Evolutionary conservation across 2,329 filamentous ascomycete genomes (phyloP), one percentile per base, ranked within the genome.

Genomic region (Phialophora verrucosa): DNA sequence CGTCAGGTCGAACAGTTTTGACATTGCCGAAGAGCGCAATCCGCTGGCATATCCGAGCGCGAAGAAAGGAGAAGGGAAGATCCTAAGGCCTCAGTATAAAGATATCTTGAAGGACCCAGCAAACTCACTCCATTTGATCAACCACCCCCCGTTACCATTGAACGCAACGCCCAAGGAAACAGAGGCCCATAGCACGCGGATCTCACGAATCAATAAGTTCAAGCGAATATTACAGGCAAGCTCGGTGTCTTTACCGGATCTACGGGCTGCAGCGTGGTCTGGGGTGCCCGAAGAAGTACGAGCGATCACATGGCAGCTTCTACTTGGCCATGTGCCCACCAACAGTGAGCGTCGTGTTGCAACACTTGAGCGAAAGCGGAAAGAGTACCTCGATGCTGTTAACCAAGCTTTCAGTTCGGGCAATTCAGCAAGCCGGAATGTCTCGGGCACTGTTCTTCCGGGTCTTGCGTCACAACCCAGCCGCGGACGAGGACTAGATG

Each of bases 291-390:
- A 92, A 73, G 96, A 99, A 81, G 93, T 99, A 20, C 91, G 96
- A 63, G 92, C 95, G 59, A 97, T 99, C 90, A 95, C 94, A n/a
- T 99, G 95, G 95, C 93, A 98, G 78, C 84, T 99, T 27, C 84
- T 99, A 23, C 87, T 99, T 27, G 95, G 94, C 65, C 99, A 99
- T 77, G 85, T 99, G 4, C 95, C 96, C 1, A 96, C 94, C n/a
- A 97, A 93, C 75, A 96, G 93, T 73, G 96, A 99, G 77, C 86
- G 95, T 69, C 88, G 96, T 61, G 91, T 98, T 7, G 87, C 91
- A 0, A 95, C 93, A 0, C 83, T 99, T 10, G 95, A 99, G 76
- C 85, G 95, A 66, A 99, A 99, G 78, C 88, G 95, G 59, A 97
- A 94, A 76, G 96, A 99, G 77, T 99, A 99, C 75, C 82, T 98